Conservation (phyloP, 2,329 filamentous ascomycete species). For the Phyllosticta citrichinensis region DNA sequence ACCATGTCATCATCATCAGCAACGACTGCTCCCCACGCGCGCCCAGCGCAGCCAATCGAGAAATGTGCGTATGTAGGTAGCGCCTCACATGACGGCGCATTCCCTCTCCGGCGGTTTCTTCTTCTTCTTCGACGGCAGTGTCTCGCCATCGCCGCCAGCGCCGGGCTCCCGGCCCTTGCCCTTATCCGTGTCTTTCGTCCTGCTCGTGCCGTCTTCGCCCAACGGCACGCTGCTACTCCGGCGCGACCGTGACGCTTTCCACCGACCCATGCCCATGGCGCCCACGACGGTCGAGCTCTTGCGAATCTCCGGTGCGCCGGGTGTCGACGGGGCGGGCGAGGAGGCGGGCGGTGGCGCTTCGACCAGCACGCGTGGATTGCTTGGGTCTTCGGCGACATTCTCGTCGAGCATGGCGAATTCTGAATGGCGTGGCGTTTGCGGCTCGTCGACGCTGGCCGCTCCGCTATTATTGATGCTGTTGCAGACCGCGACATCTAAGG, state of each 20-base stretch:
- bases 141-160: background rate
- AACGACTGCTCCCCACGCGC: too few species aligned
- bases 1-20: too few species aligned
- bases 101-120: slow-evolving; percentile 31
- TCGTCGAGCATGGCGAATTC: background rate
- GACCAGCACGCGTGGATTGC: slow-evolving; percentile 7
- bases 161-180: slow-evolving; percentile 16
- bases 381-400: slow-evolving; percentile 1
- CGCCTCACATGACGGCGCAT: slow-evolving; percentile 33
- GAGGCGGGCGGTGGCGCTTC: slow-evolving; percentile 5
- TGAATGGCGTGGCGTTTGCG: background rate
- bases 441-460: background rate
- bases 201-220: background rate
- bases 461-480: slow-evolving; percentile 7
- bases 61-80: too few species aligned
- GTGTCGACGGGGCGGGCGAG: slow-evolving; percentile 1
- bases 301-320: background rate
- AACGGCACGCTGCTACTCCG: slow-evolving; percentile 12
- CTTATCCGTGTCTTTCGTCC: slow-evolving; percentile 14
- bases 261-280: slow-evolving; percentile 14
- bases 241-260: slow-evolving; percentile 18
- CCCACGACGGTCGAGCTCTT: slow-evolving; percentile 19
- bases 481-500: slow-evolving; percentile 19
- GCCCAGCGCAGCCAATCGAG: too few species aligned
- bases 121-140: background rate